Evolutionary conservation across 2,329 filamentous ascomycete genomes (phyloP), one percentile per base, ranked within the genome.

Genomic region (Calonectria fujianensis): DNA sequence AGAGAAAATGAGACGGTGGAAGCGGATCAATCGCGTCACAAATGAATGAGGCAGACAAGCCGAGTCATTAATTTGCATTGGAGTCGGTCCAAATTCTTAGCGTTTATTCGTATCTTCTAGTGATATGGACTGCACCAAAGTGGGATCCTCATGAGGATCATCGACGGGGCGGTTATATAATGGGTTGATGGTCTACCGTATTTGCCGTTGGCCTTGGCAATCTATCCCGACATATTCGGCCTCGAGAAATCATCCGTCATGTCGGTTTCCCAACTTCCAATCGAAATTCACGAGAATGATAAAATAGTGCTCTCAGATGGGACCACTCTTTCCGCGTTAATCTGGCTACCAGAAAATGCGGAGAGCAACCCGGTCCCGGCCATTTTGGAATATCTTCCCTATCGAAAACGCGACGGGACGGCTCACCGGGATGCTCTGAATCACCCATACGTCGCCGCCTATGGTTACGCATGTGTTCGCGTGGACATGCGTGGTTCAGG

Each of bases 401-500:
- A 71, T 27, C 32, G 69, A 54, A 71, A 71, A 32, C 45, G 59
- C 8, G 69, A 71, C 24, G 69, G 69, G 20, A 71, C 69, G 2
- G 32, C 39, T 27, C 45, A 54, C 20, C 59, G 69, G 57, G 69
- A 71, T 41, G 69, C 69, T 35, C 24, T 71, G 6, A 71, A 71
- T 48, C 48, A 71, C 3, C 59, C 48, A 18, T 71, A 71, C n/a
- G 48, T 71, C 8, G 69, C 69, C 9, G 45, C 59, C 24, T 20
- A 71, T 48, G 69, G 69, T 2, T 65, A 71, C 32, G 69, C 69
- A 29, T 71, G 69, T 48, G 31, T 71, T 1, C 69, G 69, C 7
- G 69, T 71, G 27, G 69, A 71, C 35, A 71, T 71, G 48, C 69
- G 69, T 20, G 59, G 69, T 9, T 52, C 69, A 29, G 69, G 69